Evolutionary conservation across 306 rosid genomes (phyloP).

Genomic region (Dryas alaskensis): DNA sequence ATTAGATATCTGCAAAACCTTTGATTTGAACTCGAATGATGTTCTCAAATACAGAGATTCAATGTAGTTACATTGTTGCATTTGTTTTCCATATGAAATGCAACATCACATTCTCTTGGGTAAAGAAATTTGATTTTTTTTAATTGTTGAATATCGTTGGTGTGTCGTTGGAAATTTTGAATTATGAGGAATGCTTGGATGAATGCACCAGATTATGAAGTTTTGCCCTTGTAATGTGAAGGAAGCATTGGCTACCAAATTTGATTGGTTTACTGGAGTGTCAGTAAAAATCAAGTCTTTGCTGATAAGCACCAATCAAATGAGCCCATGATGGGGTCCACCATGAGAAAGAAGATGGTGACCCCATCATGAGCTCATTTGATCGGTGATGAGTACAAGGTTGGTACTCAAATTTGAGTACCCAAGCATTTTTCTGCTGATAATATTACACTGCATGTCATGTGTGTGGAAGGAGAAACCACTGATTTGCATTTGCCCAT

Average conservation of each 20-base stretch:
- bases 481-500: neutral
- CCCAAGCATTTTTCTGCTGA: too few relatives aligned
- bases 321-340: too few relatives aligned
- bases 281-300: too few relatives aligned
- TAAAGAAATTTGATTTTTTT: neutral
- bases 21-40: constrained; percentile 54
- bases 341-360: too few relatives aligned
- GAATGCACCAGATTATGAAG: neutral
- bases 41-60: constrained; percentile 55
- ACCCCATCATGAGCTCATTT: too few relatives aligned
- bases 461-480: too few relatives aligned
- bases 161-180: neutral
- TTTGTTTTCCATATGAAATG: constrained; percentile 4
- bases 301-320: too few relatives aligned
- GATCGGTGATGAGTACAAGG: too few relatives aligned
- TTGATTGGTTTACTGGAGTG: too few relatives aligned
- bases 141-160: constrained; percentile 5
- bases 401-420: too few relatives aligned
- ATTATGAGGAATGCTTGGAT: neutral
- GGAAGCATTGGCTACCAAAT: neutral
- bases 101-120: neutral
- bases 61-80: constrained; percentile 18
- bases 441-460: too few relatives aligned
- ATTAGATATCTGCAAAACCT: constrained; percentile 57
- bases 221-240: neutral